Percentiles rank a stretch among this genome's conserved stretches.
phyloP scores from a whole-genome alignment of 1,284 basidiomycete species.

The Irpex sp. region DNA sequence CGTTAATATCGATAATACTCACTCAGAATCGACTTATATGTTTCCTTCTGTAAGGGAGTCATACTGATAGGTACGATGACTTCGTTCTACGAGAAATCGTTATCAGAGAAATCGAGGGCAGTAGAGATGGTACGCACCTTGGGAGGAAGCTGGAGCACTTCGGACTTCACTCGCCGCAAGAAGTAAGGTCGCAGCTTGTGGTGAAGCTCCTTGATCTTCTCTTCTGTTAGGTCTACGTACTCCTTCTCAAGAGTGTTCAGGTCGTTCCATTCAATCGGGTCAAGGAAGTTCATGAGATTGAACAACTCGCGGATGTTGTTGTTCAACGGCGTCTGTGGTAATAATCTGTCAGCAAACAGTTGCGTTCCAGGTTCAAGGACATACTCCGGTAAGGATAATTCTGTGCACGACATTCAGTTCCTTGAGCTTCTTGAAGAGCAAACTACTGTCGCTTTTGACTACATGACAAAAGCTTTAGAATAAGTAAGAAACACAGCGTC shows the following conservation, averaged over 20 bases:
- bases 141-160: conserved; percentile 87
- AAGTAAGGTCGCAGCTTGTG: conserved; percentile 83
- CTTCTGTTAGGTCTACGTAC: conserved; percentile 73
- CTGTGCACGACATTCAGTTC: conserved; percentile 78
- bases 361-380: conserved; percentile 8
- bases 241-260: conserved; percentile 66
- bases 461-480: conserved; percentile 7
- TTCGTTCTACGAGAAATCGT: conserved; percentile 53
- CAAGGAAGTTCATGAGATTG: conserved; percentile 92
- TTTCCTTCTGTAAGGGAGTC: conserved; percentile 82
- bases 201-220: conserved; percentile 76
- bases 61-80: conserved; percentile 92
- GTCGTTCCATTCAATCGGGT: conserved; percentile 70
- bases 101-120: background rate
- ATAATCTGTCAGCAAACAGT: background rate
- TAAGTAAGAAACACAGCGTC: background rate
- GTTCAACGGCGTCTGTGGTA: conserved; percentile 81
- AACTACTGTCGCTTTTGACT: conserved; percentile 79
- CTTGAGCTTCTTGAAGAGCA: conserved; percentile 81
- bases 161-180: conserved; percentile 86
- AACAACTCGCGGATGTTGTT: conserved; percentile 95
- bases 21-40: conserved; percentile 84
- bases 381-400: conserved; percentile 86
- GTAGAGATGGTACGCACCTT: conserved; percentile 50
- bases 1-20: conserved; percentile 13